phyloP scores from a whole-genome alignment of 495 filamentous ascomycete genomes.

The Aspergillus funiculosus region DNA sequence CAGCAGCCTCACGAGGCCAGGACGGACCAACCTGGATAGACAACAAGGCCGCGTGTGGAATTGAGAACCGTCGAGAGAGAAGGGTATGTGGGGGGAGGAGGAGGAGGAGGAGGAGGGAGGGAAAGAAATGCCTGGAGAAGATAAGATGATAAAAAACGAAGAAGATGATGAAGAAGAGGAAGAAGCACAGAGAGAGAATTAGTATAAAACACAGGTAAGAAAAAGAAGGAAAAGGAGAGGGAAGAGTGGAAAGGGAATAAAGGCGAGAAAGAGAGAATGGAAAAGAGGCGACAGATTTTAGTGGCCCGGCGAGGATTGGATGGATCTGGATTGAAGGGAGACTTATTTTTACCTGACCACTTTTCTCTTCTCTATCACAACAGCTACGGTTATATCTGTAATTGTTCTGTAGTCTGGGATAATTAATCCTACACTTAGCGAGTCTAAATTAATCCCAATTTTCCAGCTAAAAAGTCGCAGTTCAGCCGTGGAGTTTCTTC shows the following conservation, averaged over 20 bases:
- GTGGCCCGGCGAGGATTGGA: constrained; percentile 5
- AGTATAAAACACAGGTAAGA: constrained; percentile 3
- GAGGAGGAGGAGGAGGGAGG: constrained; percentile 22
- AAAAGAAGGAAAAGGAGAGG: constrained; percentile 3
- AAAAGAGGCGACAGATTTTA: constrained; percentile 2
- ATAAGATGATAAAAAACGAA: constrained; percentile 3
- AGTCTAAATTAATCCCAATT: no score
- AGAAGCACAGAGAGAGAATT: constrained; percentile 1
- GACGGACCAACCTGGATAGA: constrained; percentile 35
- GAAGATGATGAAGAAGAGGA: not conserved
- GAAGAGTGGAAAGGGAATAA: constrained; percentile 7
- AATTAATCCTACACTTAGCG: no score
- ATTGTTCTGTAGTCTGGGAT: no score
- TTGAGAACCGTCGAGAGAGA: constrained; percentile 22
- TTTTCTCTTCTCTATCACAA: no score
- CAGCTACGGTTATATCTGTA: no score
- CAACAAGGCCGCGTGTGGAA: constrained; percentile 20
- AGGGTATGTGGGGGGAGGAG: constrained; percentile 8
- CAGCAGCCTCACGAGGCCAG: constrained; percentile 42
- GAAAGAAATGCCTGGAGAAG: no score
- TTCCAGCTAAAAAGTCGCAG: no score
- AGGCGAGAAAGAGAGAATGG: constrained; percentile 5
- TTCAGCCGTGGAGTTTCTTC: no score
- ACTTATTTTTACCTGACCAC: not conserved
- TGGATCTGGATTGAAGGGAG: not conserved